Percentiles rank a stretch among this genome's conserved stretches.
Conservation (phyloP, 257 asterid genomes). For the Solanum rostratum region DNA sequence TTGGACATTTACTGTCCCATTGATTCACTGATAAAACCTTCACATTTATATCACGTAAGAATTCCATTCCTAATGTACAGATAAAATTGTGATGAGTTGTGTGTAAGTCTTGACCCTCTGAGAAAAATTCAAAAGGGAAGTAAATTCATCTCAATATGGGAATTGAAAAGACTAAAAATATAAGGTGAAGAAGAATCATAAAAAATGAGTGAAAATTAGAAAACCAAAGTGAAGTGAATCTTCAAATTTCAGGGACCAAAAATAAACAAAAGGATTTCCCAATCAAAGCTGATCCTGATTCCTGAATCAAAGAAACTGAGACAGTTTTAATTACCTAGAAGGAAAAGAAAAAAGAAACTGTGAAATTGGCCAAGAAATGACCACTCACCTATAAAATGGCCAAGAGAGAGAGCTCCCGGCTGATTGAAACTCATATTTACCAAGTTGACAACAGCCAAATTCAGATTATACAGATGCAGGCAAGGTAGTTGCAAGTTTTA, state of each 20-base stretch:
- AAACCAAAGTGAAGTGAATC: not conserved
- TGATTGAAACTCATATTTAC: not conserved
- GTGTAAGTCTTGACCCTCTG: not conserved
- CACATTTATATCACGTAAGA: not conserved
- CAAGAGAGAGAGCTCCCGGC: not conserved
- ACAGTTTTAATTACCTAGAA: not conserved
- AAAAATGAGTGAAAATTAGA: not conserved
- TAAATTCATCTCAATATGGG: not conserved
- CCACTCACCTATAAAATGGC: not conserved
- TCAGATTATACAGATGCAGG: not conserved
- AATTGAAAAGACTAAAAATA: not conserved
- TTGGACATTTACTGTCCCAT: not conserved
- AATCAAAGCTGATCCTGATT: not conserved
- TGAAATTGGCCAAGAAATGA: not conserved
- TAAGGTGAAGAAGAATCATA: not conserved
- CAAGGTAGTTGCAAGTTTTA: not conserved
- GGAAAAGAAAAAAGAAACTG: not conserved
- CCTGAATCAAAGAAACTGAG: not conserved
- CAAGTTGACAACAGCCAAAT: not conserved
- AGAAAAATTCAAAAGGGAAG: not conserved
- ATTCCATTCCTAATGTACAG: not conserved
- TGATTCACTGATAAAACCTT: no score
- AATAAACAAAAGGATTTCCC: not conserved
- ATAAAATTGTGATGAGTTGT: not conserved
- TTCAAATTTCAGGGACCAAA: not conserved